Evolutionary conservation across 768 basidiomycete genomes (phyloP).

Genomic region (Lactifluus volemus): DNA sequence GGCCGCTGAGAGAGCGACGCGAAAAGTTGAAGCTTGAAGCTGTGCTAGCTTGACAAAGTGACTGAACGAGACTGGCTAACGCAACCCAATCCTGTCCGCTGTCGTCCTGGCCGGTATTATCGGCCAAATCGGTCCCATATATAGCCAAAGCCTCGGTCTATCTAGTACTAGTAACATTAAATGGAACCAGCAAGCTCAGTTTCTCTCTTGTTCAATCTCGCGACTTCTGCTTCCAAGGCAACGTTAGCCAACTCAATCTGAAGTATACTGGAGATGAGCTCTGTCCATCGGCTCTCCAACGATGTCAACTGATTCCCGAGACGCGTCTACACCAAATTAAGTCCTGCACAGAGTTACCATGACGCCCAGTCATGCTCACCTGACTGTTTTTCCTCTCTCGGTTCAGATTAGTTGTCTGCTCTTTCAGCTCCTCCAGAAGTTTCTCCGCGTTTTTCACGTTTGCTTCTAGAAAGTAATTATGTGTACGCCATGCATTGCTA

Average conservation of each 20-base stretch:
- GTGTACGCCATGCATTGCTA: constrained; percentile 83
- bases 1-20: neutral
- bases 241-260: constrained; percentile 95
- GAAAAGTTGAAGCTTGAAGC: neutral
- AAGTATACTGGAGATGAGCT: constrained; percentile 79
- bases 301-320: constrained; percentile 71
- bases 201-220: constrained; percentile 47
- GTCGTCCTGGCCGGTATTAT: constrained; percentile 1
- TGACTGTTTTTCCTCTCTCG: constrained; percentile 81
- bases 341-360: neutral
- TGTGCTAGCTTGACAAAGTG: neutral
- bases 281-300: constrained; percentile 87
- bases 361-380: constrained; percentile 33
- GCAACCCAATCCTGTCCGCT: neutral
- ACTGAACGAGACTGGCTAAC: neutral
- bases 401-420: constrained; percentile 78
- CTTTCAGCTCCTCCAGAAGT: constrained; percentile 66
- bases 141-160: constrained; percentile 1
- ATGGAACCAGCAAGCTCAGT: constrained; percentile 45
- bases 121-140: constrained; percentile 9
- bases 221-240: constrained; percentile 77
- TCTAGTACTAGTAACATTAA: constrained; percentile 6
- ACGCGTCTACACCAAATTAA: constrained; percentile 43
- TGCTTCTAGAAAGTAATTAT: constrained; percentile 81
- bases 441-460: constrained; percentile 64